Evolutionary conservation across 805 yeast species (phyloP).

Genomic region (Yamadazyma takamatsuzukensis): DNA sequence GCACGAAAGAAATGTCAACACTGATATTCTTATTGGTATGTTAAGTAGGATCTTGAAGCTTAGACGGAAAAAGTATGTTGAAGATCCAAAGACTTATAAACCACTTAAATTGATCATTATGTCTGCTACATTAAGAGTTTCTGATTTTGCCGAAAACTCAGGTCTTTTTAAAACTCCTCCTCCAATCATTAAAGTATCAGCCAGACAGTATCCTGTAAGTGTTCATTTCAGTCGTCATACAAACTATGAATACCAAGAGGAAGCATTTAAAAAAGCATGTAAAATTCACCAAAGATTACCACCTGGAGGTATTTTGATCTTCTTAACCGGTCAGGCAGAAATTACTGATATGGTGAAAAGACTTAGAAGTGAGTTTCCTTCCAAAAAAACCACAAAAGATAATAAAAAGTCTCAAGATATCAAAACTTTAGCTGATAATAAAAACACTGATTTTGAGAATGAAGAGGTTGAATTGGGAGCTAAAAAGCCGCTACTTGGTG

Average conservation of each 20-base stretch:
- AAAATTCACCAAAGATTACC: conserved; percentile 86
- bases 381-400: conserved; percentile 20
- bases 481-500: conserved; percentile 29
- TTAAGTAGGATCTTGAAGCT: conserved; percentile 78
- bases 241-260: conserved; percentile 73
- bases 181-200: conserved; percentile 84
- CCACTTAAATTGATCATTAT: conserved; percentile 83
- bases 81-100: conserved; percentile 46
- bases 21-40: conserved; percentile 95
- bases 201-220: conserved; percentile 92
- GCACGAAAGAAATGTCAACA: conserved; percentile 93
- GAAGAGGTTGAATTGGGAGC: conserved; percentile 83
- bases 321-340: conserved; percentile 93
- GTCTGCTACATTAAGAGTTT: conserved; percentile 95
- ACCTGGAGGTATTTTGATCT: conserved; percentile 88
- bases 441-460: conserved; percentile 70
- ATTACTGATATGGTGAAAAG: conserved; percentile 71
- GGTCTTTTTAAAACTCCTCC: conserved; percentile 69
- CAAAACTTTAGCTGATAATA: conserved; percentile 17
- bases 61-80: conserved; percentile 50
- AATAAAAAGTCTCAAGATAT: conserved; percentile 25
- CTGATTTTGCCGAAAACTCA: conserved; percentile 85
- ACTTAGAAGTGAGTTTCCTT: conserved; percentile 67
- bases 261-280: conserved; percentile 77
- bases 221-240: conserved; percentile 86